Base-by-base conservation (phyloP, 225 moss, liverwort and hornwort species). In the Rhytidiadelphus loreus region DNA sequence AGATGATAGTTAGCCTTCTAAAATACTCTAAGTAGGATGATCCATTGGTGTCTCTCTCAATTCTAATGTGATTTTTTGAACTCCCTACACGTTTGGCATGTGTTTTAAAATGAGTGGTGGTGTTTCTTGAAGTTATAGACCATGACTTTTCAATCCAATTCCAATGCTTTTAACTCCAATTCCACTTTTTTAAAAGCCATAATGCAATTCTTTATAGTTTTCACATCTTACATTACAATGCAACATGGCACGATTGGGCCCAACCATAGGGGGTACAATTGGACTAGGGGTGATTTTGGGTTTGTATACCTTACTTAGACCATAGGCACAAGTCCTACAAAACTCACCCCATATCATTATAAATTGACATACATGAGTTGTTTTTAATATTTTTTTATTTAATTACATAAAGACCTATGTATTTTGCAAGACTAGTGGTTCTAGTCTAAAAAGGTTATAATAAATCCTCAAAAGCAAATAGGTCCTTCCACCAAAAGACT, bases 281-380 rank as follows among this genome's bases (percentile, higher is more conserved):
- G 25, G 8, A 0, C 26, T 71, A 5, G 16, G 16, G 26, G 9
- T 0, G 3, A 41, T 43, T 15, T 41, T 26, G 3, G 5, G 0
- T 71, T 11, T 71, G 9, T 8, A 9, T 41, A 41, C 41, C 8
- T 70, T 71, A 9, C 6, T 9, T 2, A 71, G 0, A 44, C 1
- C 3, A 44, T 29, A 10, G 6, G 6, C 0, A 44, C 9, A 26
- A 44, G 43, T 44, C 16, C 2, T 25, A 28, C 10, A 28, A 44
- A n/a, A 26, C 2, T 72, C 17, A 28, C 28, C 0, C 16, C 3
- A 44, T 44, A 72, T 43, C 16, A 28, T 43, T 43, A 28, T 6
- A 43, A 70, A 44, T 44, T 44, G 16, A 44, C 3, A 28, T 17
- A 44, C 4, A 28, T 44, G 26, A 71, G 6, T 44, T 28, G 44